phyloP scores from a whole-genome alignment of 257 asterid genomes.

The Galeopsis tetrahit region DNA sequence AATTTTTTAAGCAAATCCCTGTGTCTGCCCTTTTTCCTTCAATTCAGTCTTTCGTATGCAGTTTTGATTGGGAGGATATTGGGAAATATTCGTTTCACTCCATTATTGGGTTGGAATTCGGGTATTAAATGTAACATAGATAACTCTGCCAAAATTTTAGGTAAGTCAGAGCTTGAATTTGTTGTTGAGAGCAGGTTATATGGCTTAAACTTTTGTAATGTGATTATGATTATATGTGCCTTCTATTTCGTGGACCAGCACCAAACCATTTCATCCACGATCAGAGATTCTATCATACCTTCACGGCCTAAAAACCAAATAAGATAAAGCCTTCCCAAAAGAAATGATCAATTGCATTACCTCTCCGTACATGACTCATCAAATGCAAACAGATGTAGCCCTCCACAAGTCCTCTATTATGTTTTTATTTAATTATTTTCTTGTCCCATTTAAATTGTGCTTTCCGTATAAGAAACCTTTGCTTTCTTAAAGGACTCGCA shows the following conservation, averaged over 20 bases:
- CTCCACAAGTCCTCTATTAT: background rate
- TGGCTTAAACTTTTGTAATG: background rate
- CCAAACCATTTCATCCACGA: background rate
- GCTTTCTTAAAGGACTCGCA: background rate
- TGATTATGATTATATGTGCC: conserved; percentile 6
- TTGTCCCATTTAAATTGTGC: conserved; percentile 6
- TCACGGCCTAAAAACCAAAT: background rate
- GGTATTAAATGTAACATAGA: background rate
- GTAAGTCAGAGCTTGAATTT: background rate
- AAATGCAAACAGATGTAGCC: background rate
- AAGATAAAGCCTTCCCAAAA: background rate
- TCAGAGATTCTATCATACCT: background rate
- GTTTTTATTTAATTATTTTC: conserved; percentile 1
- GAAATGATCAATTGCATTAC: conserved; percentile 8
- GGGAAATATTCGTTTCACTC: background rate
- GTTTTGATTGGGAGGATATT: background rate
- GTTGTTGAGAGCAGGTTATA: background rate
- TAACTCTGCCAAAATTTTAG: conserved; percentile 12
- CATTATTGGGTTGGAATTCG: background rate
- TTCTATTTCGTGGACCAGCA: background rate
- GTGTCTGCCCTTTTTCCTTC: background rate
- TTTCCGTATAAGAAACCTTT: background rate
- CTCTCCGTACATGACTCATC: conserved; percentile 8
- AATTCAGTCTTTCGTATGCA: background rate
- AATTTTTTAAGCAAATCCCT: background rate